These are phyloP conservation scores for Pseudoneurospora amorphoporcata DNA, from an alignment of 495 filamentous ascomycete species.

Conservation along the genomic window DNA sequence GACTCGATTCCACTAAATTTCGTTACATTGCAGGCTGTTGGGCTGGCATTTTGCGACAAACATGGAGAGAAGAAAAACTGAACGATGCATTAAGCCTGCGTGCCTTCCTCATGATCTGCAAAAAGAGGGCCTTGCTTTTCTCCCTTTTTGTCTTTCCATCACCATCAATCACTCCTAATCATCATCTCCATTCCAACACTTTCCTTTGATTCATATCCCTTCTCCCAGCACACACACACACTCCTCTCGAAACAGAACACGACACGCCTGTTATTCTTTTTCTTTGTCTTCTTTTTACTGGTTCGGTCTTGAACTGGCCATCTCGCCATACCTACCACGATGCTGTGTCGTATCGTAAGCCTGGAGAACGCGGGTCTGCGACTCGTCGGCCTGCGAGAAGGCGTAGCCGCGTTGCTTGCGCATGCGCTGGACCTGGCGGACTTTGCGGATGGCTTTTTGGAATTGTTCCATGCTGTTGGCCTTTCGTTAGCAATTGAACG, in stretches of 20 bases:
- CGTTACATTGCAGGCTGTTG: not conserved
- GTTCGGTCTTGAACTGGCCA: conserved; percentile 58
- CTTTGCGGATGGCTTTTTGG: conserved; percentile 98
- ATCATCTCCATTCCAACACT: not conserved
- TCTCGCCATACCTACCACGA: conserved; percentile 90
- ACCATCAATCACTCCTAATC: not conserved
- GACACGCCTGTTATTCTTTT: not conserved
- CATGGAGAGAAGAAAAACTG: not conserved
- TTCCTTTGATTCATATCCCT: not conserved
- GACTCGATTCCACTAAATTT: not conserved
- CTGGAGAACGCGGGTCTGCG: conserved; percentile 83
- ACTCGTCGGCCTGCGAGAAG: conserved; percentile 95
- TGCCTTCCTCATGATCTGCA: not conserved
- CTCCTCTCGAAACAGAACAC: not conserved
- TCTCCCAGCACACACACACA: not conserved
- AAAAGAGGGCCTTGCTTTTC: not conserved
- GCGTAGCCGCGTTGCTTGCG: conserved; percentile 98
- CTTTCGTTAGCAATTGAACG: conserved; percentile 2
- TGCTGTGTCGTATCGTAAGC: conserved; percentile 94
- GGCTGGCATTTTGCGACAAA: no score
- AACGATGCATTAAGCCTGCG: not conserved
- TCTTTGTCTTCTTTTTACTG: conserved; percentile 7
- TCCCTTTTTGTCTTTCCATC: not conserved
- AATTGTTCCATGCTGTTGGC: conserved; percentile 91
- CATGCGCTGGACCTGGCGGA: conserved; percentile 97